Conservation (phyloP, 148 eudicot genomes). For the Vaccinium macrocarpon region DNA sequence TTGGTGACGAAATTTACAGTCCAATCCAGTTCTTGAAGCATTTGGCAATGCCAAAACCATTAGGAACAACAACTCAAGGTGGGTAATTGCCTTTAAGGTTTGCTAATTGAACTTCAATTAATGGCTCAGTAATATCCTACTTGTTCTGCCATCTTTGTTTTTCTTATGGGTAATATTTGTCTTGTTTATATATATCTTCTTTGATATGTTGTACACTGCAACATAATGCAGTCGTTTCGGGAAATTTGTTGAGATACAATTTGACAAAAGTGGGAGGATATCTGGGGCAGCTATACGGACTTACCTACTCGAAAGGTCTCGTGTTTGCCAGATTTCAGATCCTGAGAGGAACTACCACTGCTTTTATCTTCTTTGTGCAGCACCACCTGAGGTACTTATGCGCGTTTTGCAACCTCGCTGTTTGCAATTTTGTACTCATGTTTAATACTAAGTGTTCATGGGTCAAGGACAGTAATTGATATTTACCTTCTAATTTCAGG, state of each 20-base stretch:
- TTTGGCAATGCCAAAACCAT: conserved; percentile 98
- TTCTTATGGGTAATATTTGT: conserved; percentile 10
- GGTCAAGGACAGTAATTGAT: background rate
- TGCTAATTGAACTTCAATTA: background rate
- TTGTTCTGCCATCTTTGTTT: background rate
- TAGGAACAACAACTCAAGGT: conserved; percentile 98
- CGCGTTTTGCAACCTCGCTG: background rate
- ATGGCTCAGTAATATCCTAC: conserved; percentile 9
- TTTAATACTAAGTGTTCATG: background rate
- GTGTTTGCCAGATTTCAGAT: conserved; percentile 95
- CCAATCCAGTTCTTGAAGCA: conserved; percentile 98
- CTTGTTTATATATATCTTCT: background rate
- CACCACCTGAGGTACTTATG: conserved; percentile 76
- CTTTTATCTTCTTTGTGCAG: conserved; percentile 90
- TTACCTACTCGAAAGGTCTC: conserved; percentile 93
- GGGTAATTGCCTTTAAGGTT: conserved; percentile 22
- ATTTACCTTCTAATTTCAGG: conserved; percentile 44
- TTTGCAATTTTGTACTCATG: background rate
- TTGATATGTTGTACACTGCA: conserved; percentile 18
- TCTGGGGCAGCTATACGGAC: conserved; percentile 97
- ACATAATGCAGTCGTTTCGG: conserved; percentile 79
- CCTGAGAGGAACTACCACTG: conserved; percentile 98
- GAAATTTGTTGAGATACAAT: conserved; percentile 96
- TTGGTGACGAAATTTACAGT: conserved; percentile 47
- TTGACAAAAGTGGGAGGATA: conserved; percentile 87